These are phyloP conservation scores for Globisporangium viniferum DNA, from an alignment of 352 stramenopile genomes.

Conservation along the genomic window DNA sequence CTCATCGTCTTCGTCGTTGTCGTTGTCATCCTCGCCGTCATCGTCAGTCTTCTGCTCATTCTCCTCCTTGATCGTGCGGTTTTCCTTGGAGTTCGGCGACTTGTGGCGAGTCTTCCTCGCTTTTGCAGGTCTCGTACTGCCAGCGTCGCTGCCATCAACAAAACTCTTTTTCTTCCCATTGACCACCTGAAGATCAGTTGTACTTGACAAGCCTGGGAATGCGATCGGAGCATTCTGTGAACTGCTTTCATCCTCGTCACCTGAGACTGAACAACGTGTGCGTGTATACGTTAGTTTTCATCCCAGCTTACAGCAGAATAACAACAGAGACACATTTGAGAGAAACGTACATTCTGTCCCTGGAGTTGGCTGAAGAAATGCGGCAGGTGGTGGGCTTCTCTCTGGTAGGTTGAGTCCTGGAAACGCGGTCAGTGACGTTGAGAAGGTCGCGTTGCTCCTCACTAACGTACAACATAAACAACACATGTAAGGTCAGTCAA, in stretches of 20 bases:
- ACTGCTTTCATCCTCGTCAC: background rate
- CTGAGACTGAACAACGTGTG: background rate
- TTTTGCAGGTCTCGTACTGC: background rate
- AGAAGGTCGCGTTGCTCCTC: background rate
- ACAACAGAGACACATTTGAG: background rate
- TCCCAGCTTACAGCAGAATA: background rate
- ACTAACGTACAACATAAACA: background rate
- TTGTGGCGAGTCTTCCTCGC: background rate
- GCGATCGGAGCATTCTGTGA: background rate
- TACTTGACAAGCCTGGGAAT: constrained; percentile 10
- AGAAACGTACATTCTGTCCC: background rate
- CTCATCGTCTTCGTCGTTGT: background rate
- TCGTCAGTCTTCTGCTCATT: background rate
- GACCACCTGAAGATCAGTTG: background rate
- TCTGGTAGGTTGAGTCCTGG: background rate
- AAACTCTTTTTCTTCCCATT: background rate
- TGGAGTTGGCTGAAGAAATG: background rate
- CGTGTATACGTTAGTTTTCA: background rate
- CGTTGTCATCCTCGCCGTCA: background rate
- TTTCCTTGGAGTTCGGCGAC: background rate
- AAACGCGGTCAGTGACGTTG: background rate
- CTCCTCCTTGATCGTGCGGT: background rate
- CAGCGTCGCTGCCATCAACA: background rate
- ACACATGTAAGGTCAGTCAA: background rate
- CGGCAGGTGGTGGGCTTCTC: background rate